Conservation (phyloP, 257 asterid genomes). For the Nicotiana benthamiana region DNA sequence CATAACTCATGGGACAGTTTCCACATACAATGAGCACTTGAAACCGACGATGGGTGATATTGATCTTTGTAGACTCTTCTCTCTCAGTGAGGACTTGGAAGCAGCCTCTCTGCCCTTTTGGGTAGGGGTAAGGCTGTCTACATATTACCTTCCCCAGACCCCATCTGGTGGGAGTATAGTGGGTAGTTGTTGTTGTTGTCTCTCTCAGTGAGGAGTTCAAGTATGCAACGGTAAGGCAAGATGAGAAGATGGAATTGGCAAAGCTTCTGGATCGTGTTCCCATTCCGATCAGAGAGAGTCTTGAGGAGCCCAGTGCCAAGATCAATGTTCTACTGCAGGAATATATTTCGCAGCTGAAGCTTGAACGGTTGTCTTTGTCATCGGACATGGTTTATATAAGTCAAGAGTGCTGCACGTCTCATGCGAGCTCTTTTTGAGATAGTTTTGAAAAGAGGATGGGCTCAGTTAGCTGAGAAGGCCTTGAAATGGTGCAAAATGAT, state of each 20-base stretch:
- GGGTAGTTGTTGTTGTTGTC: too few relatives aligned
- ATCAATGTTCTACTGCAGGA: conserved; percentile 38
- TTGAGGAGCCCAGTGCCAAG: conserved; percentile 47
- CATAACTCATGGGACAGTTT: conserved; percentile 38
- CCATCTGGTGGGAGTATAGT: too few relatives aligned
- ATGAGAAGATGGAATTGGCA: conserved; percentile 38
- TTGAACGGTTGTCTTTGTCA: conserved; percentile 37
- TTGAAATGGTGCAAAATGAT: conserved; percentile 45
- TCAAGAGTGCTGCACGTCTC: conserved; percentile 44
- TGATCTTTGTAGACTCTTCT: conserved; percentile 39
- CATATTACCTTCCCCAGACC: too few relatives aligned
- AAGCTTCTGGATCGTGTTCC: conserved; percentile 39
- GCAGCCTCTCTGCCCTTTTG: too few relatives aligned
- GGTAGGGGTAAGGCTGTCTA: too few relatives aligned
- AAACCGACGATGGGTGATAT: conserved; percentile 43
- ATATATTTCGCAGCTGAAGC: conserved; percentile 36
- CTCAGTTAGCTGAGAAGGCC: conserved; percentile 35
- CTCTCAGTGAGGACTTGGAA: conserved; percentile 49
- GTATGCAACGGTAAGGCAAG: conserved; percentile 35
- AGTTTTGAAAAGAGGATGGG: conserved; percentile 40
- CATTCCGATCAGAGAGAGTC: conserved; percentile 34
- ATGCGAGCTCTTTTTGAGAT: conserved; percentile 40
- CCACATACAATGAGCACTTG: conserved; percentile 36
- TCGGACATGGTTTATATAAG: conserved; percentile 41
- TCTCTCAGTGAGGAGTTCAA: conserved; percentile 45